Percentiles rank a stretch among this genome's conserved stretches.
Conservation (phyloP, 371 early-diverging fungal genomes). For the Apophysomyces variabilis region DNA sequence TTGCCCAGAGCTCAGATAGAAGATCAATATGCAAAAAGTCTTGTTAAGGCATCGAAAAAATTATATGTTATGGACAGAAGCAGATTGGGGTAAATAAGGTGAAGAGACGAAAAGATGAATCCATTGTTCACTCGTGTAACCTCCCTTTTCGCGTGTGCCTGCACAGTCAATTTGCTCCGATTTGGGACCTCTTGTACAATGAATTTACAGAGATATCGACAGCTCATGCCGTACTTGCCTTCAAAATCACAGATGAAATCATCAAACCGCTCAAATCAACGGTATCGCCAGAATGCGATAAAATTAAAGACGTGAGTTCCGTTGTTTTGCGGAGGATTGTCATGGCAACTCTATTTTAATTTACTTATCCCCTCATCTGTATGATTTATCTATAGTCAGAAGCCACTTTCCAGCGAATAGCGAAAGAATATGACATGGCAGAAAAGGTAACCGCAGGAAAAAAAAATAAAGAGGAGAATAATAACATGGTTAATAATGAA, state of each 20-base stretch:
- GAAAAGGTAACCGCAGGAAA: conserved; percentile 23
- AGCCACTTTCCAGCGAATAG: conserved; percentile 39
- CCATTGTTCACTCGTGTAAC: conserved; percentile 17
- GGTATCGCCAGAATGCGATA: conserved; percentile 20
- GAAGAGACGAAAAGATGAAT: conserved; percentile 12
- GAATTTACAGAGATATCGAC: conserved; percentile 50
- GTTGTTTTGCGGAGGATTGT: too few species aligned
- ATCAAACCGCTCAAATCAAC: conserved; percentile 37
- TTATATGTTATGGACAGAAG: conserved; percentile 47
- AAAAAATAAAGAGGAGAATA: not conserved
- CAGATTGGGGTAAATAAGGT: conserved; percentile 42
- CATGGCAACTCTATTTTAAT: too few species aligned
- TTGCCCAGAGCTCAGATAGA: conserved; percentile 48
- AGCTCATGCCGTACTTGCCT: conserved; percentile 45
- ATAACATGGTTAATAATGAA: not conserved
- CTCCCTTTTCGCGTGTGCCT: not conserved
- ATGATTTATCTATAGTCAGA: conserved; percentile 29
- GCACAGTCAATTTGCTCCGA: conserved; percentile 28
- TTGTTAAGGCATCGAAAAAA: conserved; percentile 51
- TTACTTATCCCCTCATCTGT: too few species aligned
- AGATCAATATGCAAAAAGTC: conserved; percentile 52
- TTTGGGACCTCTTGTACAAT: conserved; percentile 47
- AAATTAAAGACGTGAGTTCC: conserved; percentile 21
- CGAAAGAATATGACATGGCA: conserved; percentile 46
- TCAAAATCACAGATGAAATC: conserved; percentile 47